phyloP scores from a whole-genome alignment of 2,329 filamentous ascomycete genomes.

The Aspergillus glaucus region DNA sequence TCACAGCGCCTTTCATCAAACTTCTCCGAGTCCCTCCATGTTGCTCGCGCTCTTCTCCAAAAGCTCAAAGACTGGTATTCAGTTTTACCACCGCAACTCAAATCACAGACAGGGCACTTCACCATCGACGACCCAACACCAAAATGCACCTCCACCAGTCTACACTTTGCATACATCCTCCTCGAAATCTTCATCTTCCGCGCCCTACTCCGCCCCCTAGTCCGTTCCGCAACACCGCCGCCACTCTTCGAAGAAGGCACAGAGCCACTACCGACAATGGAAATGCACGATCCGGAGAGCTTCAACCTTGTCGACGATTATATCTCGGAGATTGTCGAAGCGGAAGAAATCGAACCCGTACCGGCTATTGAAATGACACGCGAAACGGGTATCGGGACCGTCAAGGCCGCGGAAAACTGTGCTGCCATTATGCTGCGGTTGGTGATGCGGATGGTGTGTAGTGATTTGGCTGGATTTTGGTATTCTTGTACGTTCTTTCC shows the following conservation, averaged over 20 bases:
- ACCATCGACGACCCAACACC: conserved; percentile 5
- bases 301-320: conserved; percentile 7
- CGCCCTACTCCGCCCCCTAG: conserved; percentile 17
- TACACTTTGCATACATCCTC: conserved; percentile 21
- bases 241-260: conserved; percentile 9
- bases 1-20: conserved; percentile 16
- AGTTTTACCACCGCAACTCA: conserved; percentile 11
- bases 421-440: conserved; percentile 15
- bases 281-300: neutral
- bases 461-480: conserved; percentile 15
- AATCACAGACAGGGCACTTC: conserved; percentile 7
- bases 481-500: conserved; percentile 14
- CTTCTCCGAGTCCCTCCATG: conserved; percentile 15
- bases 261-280: neutral
- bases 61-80: conserved; percentile 19
- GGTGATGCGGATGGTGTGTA: conserved; percentile 11
- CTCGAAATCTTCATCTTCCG: conserved; percentile 21
- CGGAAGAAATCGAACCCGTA: conserved; percentile 7
- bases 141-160: conserved; percentile 4
- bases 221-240: conserved; percentile 9
- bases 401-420: conserved; percentile 18
- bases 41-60: conserved; percentile 13
- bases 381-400: conserved; percentile 7
- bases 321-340: conserved; percentile 7
- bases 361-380: conserved; percentile 8